Base-by-base conservation (phyloP, 768 basidiomycete genomes). In the Omphalotus guepiniiformis region DNA sequence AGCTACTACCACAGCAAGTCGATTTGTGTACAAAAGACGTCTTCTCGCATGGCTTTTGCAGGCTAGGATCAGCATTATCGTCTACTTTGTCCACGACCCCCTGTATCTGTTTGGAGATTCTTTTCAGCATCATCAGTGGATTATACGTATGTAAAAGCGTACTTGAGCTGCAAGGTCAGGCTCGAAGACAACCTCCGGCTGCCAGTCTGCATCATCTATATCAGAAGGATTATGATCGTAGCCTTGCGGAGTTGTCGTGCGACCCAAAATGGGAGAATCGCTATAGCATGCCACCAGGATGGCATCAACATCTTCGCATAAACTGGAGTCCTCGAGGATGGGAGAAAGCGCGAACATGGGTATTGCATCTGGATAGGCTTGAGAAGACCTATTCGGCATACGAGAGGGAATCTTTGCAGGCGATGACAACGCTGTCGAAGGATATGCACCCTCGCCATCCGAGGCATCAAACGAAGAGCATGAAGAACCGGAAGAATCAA, bases 401-500 rank as follows among this genome's bases (percentile, higher is more conserved):
- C 29, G 29, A 15, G 42, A 34, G 12, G 6, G 7, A 7, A 44
- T 3, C 1, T 23, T n/a, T 9, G 15, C 35, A 16, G 44, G 34
- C 8, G 34, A 35, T 26, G 35, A 36, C 18, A 18, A 23, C 18
- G 44, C n/a, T 4, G 22, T 37, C 11, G 30, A 44, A 6, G 44
- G 35, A 27, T 46, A 46, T 7, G 32, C 38, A 11, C 44, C 44
- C 34, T 46, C 44, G 16, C 21, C 18, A 46, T 46, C 44, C 13
- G 44, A 46, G 16, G 52, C 19, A 25, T 48, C 47, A 15, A 40
- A 39, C 13, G 47, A 48, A 28, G 47, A 48, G 47, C 47, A 39
- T n/a, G 47, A 48, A 29, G 47, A 48, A 28, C n/a, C 8, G 9
- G 47, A 40, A 21, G 36, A 40, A 3, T 48, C 47, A 18, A 25